Percentiles rank a stretch among this genome's conserved stretches.
phyloP scores from a whole-genome alignment of 345 rosid genomes.

The Ceriops decandra region DNA sequence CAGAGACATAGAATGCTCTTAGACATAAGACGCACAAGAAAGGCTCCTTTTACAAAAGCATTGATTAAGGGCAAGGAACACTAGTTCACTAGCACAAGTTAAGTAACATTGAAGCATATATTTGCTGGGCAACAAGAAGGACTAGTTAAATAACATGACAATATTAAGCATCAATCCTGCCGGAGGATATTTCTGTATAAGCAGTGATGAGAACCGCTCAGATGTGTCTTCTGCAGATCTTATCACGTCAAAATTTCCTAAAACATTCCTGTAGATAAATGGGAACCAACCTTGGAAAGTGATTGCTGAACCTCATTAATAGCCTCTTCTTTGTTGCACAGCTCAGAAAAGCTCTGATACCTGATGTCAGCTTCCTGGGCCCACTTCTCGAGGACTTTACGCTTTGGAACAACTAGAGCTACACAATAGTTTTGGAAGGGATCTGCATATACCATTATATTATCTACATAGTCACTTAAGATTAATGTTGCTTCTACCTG shows the following conservation, averaged over 20 bases:
- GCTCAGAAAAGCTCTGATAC: constrained; percentile 40
- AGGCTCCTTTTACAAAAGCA: background rate
- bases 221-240: background rate
- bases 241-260: background rate
- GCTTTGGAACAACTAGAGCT: constrained; percentile 67
- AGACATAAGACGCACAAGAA: background rate
- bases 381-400: constrained; percentile 64
- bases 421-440: constrained; percentile 67
- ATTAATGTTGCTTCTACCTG: constrained; percentile 80
- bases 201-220: too few species aligned
- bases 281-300: constrained; percentile 51
- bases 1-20: constrained; percentile 2
- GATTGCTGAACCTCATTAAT: constrained; percentile 62
- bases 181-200: too few species aligned
- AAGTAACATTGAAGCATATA: too few species aligned
- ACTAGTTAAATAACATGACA: too few species aligned
- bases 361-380: constrained; percentile 55
- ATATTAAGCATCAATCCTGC: too few species aligned
- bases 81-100: too few species aligned
- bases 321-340: constrained; percentile 60
- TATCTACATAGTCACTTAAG: constrained; percentile 56
- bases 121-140: too few species aligned
- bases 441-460: constrained; percentile 73
- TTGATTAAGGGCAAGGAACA: too few species aligned
- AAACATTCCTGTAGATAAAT: background rate